phyloP scores from a whole-genome alignment of 805 yeast species.

The Yamadazyma scolyti region DNA sequence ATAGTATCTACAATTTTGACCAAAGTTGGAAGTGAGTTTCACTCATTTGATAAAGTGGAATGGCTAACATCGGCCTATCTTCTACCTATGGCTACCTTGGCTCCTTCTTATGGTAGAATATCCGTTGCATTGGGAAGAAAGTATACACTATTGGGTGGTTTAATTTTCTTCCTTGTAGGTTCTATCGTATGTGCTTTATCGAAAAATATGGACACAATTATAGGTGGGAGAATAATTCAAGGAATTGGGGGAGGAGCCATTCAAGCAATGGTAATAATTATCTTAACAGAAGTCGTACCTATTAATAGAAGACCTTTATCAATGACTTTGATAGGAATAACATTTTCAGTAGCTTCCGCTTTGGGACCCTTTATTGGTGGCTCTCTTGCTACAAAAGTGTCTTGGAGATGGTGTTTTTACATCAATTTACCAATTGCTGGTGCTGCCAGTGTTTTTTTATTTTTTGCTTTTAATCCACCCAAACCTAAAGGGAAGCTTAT shows the following conservation, averaged over 20 bases:
- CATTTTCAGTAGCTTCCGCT: slow-evolving; percentile 49
- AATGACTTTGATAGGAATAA: slow-evolving; percentile 35
- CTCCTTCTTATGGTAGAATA: slow-evolving; percentile 56
- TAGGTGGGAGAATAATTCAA: slow-evolving; percentile 67
- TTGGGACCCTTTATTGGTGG: slow-evolving; percentile 69
- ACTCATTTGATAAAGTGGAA: slow-evolving; percentile 48
- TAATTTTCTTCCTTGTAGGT: slow-evolving; percentile 58
- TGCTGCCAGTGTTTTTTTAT: slow-evolving; percentile 32
- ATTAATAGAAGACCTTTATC: slow-evolving; percentile 35
- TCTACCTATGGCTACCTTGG: slow-evolving; percentile 49
- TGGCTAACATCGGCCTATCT: slow-evolving; percentile 58
- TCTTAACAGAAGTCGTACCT: slow-evolving; percentile 55
- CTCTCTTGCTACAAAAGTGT: slow-evolving; percentile 50
- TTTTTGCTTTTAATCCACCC: slow-evolving; percentile 46
- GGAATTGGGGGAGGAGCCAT: slow-evolving; percentile 75
- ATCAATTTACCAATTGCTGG: slow-evolving; percentile 69
- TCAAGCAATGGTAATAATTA: slow-evolving; percentile 52
- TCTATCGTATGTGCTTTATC: slow-evolving; percentile 58
- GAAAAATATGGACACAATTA: slow-evolving; percentile 52
- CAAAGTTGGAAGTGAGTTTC: slow-evolving; percentile 46
- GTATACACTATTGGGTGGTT: slow-evolving; percentile 42
- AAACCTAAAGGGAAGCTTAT: slow-evolving; percentile 34
- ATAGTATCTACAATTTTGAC: slow-evolving; percentile 51
- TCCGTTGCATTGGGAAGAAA: slow-evolving; percentile 59
- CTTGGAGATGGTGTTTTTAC: slow-evolving; percentile 81